Evolutionary conservation across 352 stramenopile species (phyloP).

Genomic region (Thalassiosira livingstoniorum): DNA sequence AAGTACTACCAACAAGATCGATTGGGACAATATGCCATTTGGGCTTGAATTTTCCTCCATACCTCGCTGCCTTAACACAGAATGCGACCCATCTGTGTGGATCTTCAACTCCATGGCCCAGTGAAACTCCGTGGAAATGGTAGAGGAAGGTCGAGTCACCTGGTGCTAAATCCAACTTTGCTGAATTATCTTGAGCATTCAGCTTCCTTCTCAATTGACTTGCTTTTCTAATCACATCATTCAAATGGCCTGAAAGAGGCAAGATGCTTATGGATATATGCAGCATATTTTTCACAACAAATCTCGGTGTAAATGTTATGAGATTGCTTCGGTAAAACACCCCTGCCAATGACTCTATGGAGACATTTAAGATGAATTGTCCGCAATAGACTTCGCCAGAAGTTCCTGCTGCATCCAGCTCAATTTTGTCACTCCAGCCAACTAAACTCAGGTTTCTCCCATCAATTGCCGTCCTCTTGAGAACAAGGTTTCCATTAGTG

Average conservation of each 20-base stretch:
- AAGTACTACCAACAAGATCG: slow-evolving; percentile 20
- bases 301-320: slow-evolving; percentile 49
- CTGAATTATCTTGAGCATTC: slow-evolving; percentile 10
- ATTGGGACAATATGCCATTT: slow-evolving; percentile 54
- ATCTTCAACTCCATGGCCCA: slow-evolving; percentile 13
- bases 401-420: slow-evolving; percentile 52
- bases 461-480: slow-evolving; percentile 24
- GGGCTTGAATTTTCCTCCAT: slow-evolving; percentile 6
- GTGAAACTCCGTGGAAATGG: slow-evolving; percentile 31
- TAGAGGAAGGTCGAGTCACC: slow-evolving; percentile 47
- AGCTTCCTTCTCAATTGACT: slow-evolving; percentile 24
- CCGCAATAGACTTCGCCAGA: slow-evolving; percentile 52
- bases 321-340: slow-evolving; percentile 55
- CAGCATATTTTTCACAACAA: slow-evolving; percentile 58
- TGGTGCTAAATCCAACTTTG: slow-evolving; percentile 18
- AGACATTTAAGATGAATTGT: slow-evolving; percentile 37
- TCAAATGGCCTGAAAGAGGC: slow-evolving; percentile 25
- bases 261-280: slow-evolving; percentile 49
- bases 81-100: slow-evolving; percentile 39
- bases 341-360: slow-evolving; percentile 50
- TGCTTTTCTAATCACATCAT: slow-evolving; percentile 37
- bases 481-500: slow-evolving; percentile 39
- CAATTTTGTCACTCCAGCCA: slow-evolving; percentile 46
- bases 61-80: slow-evolving; percentile 32
- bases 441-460: slow-evolving; percentile 10